Base-by-base conservation (phyloP, 2,329 filamentous ascomycete genomes). In the Sclerotinia borealis region DNA sequence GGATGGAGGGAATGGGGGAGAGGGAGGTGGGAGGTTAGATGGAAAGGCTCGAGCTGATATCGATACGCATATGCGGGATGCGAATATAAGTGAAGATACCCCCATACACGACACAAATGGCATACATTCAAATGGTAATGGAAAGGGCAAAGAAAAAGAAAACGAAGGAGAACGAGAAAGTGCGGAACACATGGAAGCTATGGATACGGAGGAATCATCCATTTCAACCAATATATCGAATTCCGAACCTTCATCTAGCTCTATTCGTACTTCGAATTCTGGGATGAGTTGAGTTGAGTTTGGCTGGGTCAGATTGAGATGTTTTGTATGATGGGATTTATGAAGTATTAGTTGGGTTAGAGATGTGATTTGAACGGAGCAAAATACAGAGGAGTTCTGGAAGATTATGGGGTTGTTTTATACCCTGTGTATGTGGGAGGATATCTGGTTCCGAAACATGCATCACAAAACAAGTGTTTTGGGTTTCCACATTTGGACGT, bases 221-320 rank as follows among this genome's bases (percentile, higher is more conserved):
- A 65, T 63, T 25, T 62, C 62, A 43, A 68, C 67, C 1, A 64
- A 59, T 47, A 64, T 63, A 9, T 70, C 69, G 17, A 65, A 43
- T n/a, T 67, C 67, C 0, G 69, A 70, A 56, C 67, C 65, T 27
- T 71, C 68, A 3, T 68, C 64, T 49, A 69, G 62, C 45, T 71
- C 69, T 17, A 60, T 71, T 19, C 70, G 66, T 64, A 71, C 70
- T 31, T 59, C 62, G 25, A 59, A 61, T 27, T 72, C 70, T 11
- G 64, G 29, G 4, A 36, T 45, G 15, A 69, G 65, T 59, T 69
- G 51, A 65, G 15, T 55, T 60, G 17, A 10, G 9, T 41, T n/a
- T 2, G 36, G 9, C 15, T 9, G 34, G 25, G 25, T 13, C n/a
- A 10, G n/a, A 15, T 41, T n/a, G 11, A 11, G 17, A 4, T 7